Evolutionary conservation across 2,329 filamentous ascomycete species (phyloP).

Genomic region (Aspergillus felis): DNA sequence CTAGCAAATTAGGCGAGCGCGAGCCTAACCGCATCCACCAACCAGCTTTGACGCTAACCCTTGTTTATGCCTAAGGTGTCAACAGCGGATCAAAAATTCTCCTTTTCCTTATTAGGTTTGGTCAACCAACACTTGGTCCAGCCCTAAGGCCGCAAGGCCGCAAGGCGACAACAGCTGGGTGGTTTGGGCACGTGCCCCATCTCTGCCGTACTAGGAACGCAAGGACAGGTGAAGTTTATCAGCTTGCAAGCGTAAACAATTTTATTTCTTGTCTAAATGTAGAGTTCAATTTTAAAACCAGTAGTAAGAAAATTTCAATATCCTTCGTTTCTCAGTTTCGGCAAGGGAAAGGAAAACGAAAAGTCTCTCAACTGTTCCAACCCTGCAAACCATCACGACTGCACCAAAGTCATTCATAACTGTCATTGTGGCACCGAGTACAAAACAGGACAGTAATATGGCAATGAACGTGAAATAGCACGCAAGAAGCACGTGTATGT

Average conservation of each 20-base stretch:
- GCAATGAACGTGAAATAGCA: neutral
- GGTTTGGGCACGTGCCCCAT: neutral
- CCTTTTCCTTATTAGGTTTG: neutral
- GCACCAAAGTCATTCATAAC: neutral
- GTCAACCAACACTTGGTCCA: neutral
- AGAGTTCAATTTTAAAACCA: neutral
- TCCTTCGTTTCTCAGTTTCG: neutral
- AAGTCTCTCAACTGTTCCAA: neutral
- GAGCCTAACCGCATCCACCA: conserved; percentile 23
- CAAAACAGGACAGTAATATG: neutral
- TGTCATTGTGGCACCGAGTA: neutral
- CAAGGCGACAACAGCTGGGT: neutral
- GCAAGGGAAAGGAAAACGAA: neutral
- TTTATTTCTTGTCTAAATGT: neutral
- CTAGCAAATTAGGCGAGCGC: conserved; percentile 42
- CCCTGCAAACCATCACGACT: neutral
- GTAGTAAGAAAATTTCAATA: neutral
- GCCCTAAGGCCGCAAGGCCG: conserved; percentile 12
- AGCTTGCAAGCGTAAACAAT: neutral
- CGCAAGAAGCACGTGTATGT: neutral
- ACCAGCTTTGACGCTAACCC: conserved; percentile 11
- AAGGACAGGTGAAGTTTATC: neutral
- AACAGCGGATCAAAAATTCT: neutral
- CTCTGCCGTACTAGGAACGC: neutral
- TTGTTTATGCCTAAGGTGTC: conserved; percentile 11